Percentiles rank a stretch among this genome's conserved stretches.
These are phyloP conservation scores for Didymella pinodella DNA, from an alignment of 2,329 filamentous ascomycete genomes.

Conservation along the genomic window DNA sequence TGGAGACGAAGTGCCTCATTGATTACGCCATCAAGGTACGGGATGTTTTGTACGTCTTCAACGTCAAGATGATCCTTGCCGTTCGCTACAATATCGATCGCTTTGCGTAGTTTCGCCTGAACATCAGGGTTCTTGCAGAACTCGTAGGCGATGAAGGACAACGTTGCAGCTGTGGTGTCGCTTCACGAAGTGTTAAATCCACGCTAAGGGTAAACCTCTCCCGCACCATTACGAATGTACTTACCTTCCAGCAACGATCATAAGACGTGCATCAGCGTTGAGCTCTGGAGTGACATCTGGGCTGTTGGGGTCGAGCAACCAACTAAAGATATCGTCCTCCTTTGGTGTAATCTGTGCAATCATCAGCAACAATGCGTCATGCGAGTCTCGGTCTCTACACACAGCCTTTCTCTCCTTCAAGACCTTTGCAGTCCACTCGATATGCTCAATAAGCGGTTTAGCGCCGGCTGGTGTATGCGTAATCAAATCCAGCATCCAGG, in stretches of 20 bases:
- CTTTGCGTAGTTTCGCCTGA: conserved; percentile 35
- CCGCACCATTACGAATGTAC: background rate
- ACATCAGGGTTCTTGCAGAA: conserved; percentile 36
- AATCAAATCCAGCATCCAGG: conserved; percentile 33
- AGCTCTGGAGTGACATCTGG: conserved; percentile 33
- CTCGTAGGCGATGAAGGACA: conserved; percentile 42
- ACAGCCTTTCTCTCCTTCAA: conserved; percentile 41
- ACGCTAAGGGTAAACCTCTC: too few relatives aligned
- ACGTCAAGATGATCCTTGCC: conserved; percentile 36
- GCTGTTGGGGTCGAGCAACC: conserved; percentile 33
- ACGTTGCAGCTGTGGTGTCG: conserved; percentile 41
- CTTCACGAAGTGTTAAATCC: conserved; percentile 18
- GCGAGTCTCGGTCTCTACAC: background rate
- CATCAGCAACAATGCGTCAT: conserved; percentile 2
- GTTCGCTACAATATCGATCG: conserved; percentile 27
- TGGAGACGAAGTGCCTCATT: conserved; percentile 44
- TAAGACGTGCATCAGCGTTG: conserved; percentile 38
- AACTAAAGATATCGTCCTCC: conserved; percentile 41
- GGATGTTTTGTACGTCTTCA: conserved; percentile 36
- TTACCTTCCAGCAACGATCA: conserved; percentile 46
- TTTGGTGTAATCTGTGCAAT: conserved; percentile 29
- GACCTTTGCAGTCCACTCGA: conserved; percentile 35
- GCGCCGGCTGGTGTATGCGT: conserved; percentile 29
- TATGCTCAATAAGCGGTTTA: conserved; percentile 35
- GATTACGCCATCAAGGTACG: conserved; percentile 44